These are phyloP conservation scores for Flammula alnicola DNA, from an alignment of 1,284 basidiomycete genomes.

Conservation along the genomic window DNA sequence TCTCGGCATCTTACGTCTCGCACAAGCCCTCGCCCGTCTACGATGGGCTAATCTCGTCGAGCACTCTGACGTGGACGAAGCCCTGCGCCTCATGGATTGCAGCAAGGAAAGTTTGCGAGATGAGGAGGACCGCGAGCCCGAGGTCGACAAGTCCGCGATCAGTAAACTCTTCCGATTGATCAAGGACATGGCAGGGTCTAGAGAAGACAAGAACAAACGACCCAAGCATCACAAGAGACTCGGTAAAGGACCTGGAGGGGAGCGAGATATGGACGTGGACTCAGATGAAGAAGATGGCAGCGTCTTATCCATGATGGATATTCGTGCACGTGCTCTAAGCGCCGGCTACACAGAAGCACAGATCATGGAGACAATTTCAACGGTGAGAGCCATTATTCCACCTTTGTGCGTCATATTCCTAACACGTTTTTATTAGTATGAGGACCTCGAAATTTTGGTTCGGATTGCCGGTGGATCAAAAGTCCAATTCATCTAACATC, in stretches of 20 bases:
- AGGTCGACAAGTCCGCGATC: slow-evolving; percentile 77
- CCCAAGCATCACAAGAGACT: slow-evolving; percentile 49
- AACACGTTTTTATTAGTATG: slow-evolving; percentile 62
- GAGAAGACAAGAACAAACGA: slow-evolving; percentile 28
- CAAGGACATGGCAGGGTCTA: slow-evolving; percentile 76
- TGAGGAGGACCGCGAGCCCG: slow-evolving; percentile 71
- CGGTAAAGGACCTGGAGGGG: slow-evolving; percentile 70
- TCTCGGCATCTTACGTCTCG: slow-evolving; percentile 91
- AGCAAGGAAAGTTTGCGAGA: slow-evolving; percentile 91
- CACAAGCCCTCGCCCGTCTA: slow-evolving; percentile 93
- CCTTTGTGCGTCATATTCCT: slow-evolving; percentile 14
- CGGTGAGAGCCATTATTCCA: slow-evolving; percentile 55
- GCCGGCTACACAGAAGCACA: slow-evolving; percentile 91
- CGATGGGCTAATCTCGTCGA: slow-evolving; percentile 84
- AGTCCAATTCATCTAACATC: slow-evolving; percentile 55
- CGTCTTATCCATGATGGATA: slow-evolving; percentile 78
- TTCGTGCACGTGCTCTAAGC: slow-evolving; percentile 82
- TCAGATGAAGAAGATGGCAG: slow-evolving; percentile 65
- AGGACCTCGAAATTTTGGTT: slow-evolving; percentile 77
- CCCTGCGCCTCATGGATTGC: slow-evolving; percentile 94
- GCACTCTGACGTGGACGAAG: slow-evolving; percentile 94
- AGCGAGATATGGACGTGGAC: slow-evolving; percentile 72
- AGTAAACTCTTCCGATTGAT: slow-evolving; percentile 90
- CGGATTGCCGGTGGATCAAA: slow-evolving; percentile 80
- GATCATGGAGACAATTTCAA: slow-evolving; percentile 80